These are phyloP conservation scores for Fraxinus anomala DNA, from an alignment of 257 asterid genomes.

Conservation along the genomic window DNA sequence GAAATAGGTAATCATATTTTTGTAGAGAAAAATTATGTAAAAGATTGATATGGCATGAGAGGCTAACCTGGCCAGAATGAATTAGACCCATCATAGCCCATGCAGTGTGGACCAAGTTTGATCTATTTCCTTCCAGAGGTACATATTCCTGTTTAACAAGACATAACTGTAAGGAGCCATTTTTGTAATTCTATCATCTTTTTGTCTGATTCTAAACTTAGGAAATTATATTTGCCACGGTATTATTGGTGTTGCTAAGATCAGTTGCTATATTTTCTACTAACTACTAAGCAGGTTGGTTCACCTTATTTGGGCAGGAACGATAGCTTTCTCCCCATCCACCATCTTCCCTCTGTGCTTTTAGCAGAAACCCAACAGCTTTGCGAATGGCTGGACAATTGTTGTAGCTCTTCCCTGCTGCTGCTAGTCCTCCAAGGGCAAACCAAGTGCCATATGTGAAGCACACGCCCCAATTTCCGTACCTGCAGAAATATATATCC, in stretches of 20 bases:
- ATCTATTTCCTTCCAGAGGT: constrained; percentile 53
- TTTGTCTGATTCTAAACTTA: background rate
- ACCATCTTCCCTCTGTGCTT: constrained; percentile 64
- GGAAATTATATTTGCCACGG: background rate
- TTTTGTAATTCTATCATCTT: background rate
- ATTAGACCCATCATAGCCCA: constrained; percentile 87
- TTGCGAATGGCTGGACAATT: constrained; percentile 52
- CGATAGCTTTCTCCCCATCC: constrained; percentile 95
- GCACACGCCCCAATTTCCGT: constrained; percentile 86
- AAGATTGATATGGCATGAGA: background rate
- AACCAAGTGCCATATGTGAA: constrained; percentile 84
- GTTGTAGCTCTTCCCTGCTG: constrained; percentile 57
- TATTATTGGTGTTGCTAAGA: background rate
- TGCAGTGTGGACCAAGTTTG: constrained; percentile 80
- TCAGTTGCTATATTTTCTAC: background rate
- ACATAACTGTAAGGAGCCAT: background rate
- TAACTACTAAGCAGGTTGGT: background rate
- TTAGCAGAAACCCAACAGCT: constrained; percentile 60
- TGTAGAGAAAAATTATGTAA: background rate
- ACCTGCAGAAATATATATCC: constrained; percentile 36
- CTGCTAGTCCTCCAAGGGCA: constrained; percentile 73
- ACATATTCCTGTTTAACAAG: constrained; percentile 49
- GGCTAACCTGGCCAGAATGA: constrained; percentile 67
- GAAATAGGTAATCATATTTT: background rate
- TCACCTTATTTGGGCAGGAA: constrained; percentile 75